A percentile compares a stretch with the other conserved stretches of the same genome.
Evolutionary conservation across 257 asterid genomes (phyloP).

Genomic region (Solanum virginianum): DNA sequence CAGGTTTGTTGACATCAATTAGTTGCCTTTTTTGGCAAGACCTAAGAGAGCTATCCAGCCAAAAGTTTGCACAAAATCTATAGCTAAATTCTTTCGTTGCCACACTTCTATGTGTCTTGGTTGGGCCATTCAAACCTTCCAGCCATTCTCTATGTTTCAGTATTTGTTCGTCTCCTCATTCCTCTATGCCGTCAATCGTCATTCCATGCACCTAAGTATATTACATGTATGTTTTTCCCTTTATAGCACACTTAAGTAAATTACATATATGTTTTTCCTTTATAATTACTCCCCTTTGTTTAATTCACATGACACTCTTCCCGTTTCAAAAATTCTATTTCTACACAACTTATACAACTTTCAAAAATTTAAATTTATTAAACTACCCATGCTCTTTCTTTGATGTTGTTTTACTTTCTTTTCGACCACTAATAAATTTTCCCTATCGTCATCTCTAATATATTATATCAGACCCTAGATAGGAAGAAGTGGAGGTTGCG

Average conservation of each 20-base stretch:
- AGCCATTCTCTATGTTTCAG: neutral
- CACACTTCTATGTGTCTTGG: neutral
- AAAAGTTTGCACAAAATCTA: neutral
- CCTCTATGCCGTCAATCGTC: neutral
- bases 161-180: neutral
- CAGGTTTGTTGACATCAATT: neutral
- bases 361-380: neutral
- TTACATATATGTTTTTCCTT: neutral
- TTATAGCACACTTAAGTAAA: neutral
- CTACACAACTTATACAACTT: neutral
- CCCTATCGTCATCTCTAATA: neutral
- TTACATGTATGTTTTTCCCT: neutral
- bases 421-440: neutral
- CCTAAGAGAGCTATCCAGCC: neutral
- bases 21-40: neutral
- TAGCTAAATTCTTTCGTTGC: neutral
- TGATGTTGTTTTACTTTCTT: neutral
- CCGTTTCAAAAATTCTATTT: neutral
- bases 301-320: neutral
- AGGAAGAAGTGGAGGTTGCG: too few relatives aligned
- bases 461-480: neutral
- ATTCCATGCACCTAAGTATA: neutral
- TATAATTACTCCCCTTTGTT: neutral
- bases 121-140: neutral
- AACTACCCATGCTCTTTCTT: neutral